These are phyloP conservation scores for Millerozyma miso DNA, from an alignment of 805 yeast genomes.

Conservation along the genomic window DNA sequence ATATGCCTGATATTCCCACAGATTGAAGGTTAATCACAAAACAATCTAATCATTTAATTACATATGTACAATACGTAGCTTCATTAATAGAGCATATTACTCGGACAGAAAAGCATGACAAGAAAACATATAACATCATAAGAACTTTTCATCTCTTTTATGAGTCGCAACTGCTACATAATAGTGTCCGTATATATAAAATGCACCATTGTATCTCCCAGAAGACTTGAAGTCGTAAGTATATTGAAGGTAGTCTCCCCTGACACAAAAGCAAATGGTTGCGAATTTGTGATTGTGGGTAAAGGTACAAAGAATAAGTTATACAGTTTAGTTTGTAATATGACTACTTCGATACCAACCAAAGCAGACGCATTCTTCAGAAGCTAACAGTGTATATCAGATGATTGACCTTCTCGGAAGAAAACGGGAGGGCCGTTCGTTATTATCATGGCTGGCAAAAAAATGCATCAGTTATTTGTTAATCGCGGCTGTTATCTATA, in stretches of 20 bases:
- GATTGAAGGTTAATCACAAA: background rate
- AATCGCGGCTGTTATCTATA: background rate
- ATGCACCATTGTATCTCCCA: no score
- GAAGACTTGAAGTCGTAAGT: background rate
- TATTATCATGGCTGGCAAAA: background rate
- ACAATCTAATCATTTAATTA: background rate
- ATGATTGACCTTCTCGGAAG: background rate
- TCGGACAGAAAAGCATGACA: background rate
- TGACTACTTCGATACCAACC: no score
- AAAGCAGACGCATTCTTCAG: no score
- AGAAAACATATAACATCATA: background rate
- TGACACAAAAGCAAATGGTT: background rate
- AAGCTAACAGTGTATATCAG: no score
- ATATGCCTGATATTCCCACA: conserved; percentile 21
- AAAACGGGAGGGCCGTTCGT: background rate
- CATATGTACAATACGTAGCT: background rate
- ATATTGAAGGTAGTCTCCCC: background rate
- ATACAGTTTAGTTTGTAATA: no score
- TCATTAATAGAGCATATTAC: background rate
- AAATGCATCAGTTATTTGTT: background rate
- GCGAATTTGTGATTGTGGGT: conserved; percentile 4
- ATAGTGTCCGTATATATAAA: no score
- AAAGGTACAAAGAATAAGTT: no score
- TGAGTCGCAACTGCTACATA: no score
- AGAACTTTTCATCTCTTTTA: no score